phyloP scores from a whole-genome alignment of 805 yeast genomes.

The Kurtzmaniella fragi region DNA sequence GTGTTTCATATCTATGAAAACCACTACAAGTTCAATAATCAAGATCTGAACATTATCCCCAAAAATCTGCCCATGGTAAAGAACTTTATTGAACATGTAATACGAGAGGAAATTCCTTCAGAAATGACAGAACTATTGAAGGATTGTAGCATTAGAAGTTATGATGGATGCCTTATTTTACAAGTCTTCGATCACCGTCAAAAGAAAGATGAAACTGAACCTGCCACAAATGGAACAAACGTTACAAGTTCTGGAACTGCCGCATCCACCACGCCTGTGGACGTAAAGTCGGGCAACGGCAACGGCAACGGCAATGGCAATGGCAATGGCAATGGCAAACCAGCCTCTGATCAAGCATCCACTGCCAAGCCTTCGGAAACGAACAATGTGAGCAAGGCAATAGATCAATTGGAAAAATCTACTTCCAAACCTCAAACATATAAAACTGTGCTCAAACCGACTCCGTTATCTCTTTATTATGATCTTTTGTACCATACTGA shows the following conservation, averaged over 20 bases:
- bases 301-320: background rate
- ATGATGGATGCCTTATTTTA: conserved; percentile 85
- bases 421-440: conserved; percentile 25
- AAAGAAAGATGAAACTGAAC: conserved; percentile 15
- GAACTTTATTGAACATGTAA: conserved; percentile 74
- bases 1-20: conserved; percentile 89
- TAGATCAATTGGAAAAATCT: conserved; percentile 8
- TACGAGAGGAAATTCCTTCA: conserved; percentile 79
- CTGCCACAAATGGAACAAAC: background rate
- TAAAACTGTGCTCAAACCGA: conserved; percentile 73
- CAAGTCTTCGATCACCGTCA: conserved; percentile 84
- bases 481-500: conserved; percentile 85
- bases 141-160: conserved; percentile 78
- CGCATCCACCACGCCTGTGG: background rate
- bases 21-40: conserved; percentile 84
- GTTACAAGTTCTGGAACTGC: background rate
- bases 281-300: background rate
- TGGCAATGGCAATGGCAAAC: conserved; percentile 2
- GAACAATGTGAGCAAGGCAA: background rate
- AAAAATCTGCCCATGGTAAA: conserved; percentile 72
- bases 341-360: conserved; percentile 6
- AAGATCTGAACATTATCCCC: conserved; percentile 75
- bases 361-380: conserved; percentile 1
- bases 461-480: conserved; percentile 75
- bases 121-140: conserved; percentile 84